Conservation (phyloP, 139 green algal species). For the Chlorella sp. region DNA sequence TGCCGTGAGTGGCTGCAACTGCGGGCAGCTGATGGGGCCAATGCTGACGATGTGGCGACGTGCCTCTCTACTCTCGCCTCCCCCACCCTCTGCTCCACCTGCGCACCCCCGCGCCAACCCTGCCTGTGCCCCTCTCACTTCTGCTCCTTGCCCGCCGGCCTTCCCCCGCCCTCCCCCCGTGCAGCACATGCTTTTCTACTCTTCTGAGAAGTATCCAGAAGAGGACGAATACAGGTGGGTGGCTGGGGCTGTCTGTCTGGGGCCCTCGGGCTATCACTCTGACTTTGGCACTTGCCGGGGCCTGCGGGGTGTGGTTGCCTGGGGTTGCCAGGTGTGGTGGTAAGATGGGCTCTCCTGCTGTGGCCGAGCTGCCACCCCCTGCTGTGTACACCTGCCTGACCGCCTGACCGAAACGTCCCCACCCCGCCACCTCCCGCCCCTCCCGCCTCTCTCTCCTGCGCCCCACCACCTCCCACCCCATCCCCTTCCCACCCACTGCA, state of each 20-base stretch:
- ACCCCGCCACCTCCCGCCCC: too few species aligned
- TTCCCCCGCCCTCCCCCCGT: slow-evolving; percentile 81
- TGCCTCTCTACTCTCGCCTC: not conserved
- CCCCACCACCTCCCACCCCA: not conserved
- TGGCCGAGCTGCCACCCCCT: not conserved
- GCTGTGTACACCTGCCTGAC: too few species aligned
- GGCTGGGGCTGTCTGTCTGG: not conserved
- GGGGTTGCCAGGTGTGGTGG: too few species aligned
- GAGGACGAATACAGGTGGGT: slow-evolving; percentile 47
- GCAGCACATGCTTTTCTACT: slow-evolving; percentile 97
- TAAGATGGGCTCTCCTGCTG: not conserved
- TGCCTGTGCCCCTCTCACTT: too few species aligned
- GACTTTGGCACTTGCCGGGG: too few species aligned
- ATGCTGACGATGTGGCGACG: too few species aligned
- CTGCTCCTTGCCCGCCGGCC: too few species aligned
- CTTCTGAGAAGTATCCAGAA: slow-evolving; percentile 80
- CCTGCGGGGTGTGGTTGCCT: too few species aligned
- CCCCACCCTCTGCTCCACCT: not conserved
- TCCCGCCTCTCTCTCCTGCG: not conserved
- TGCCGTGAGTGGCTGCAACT: too few species aligned
- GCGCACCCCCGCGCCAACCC: not conserved
- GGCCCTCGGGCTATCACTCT: not conserved
- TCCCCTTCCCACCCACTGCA: not conserved
- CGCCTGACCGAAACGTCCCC: too few species aligned
- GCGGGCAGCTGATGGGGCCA: too few species aligned